Evolutionary conservation across 225 moss, liverwort and hornwort species (phyloP).

Genomic region (Anthoceros angustus): DNA sequence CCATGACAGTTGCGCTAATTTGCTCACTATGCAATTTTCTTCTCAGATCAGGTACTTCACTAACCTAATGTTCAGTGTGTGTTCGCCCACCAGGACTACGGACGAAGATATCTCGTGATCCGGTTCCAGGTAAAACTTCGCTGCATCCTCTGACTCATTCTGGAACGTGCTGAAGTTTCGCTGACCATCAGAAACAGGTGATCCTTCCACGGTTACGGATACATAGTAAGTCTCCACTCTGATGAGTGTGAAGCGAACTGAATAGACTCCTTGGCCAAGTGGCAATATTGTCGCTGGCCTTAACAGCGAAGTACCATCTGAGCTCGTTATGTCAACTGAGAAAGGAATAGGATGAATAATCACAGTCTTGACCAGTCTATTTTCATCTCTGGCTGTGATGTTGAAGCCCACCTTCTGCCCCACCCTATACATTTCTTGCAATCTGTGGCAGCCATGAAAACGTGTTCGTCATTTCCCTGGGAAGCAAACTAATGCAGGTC

Average conservation of each 20-base stretch:
- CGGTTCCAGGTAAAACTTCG: background rate
- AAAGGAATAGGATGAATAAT: background rate
- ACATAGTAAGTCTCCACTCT: constrained; percentile 2
- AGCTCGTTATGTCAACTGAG: background rate
- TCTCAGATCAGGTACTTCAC: background rate
- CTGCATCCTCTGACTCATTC: background rate
- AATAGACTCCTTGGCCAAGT: background rate
- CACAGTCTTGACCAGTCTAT: background rate
- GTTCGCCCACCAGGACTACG: background rate
- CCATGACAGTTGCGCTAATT: too few species aligned
- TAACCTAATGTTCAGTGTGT: background rate
- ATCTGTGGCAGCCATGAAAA: background rate
- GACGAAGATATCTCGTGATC: background rate
- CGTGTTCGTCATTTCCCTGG: background rate
- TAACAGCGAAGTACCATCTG: background rate
- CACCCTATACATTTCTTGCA: background rate
- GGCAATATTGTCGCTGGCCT: background rate
- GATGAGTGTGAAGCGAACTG: background rate
- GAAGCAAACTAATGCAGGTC: background rate
- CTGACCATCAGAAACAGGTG: background rate
- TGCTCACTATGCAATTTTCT: too few species aligned
- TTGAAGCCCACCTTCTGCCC: background rate
- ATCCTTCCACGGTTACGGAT: background rate
- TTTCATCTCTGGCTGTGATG: background rate
- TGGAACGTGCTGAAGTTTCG: background rate